These are phyloP conservation scores for Laburnicola sp. DNA, from an alignment of 2,329 filamentous ascomycete species.

Conservation along the genomic window DNA sequence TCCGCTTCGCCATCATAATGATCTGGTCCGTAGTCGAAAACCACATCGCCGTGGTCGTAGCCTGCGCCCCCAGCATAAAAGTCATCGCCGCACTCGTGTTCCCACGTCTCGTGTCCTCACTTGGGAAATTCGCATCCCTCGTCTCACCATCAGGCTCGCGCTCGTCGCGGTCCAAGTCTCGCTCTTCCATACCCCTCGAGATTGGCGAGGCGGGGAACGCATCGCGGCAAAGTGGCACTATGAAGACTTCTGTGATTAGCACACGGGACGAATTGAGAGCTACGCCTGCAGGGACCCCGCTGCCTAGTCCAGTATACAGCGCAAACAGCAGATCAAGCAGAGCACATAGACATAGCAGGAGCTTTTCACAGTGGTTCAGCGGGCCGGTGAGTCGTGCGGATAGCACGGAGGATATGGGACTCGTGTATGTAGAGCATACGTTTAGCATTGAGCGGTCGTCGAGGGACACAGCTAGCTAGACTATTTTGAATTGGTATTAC, in stretches of 20 bases:
- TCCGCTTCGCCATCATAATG: conserved; percentile 32
- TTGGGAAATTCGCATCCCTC: conserved; percentile 22
- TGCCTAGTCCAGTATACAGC: conserved; percentile 12
- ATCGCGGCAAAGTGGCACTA: conserved; percentile 1
- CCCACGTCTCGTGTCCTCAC: conserved; percentile 27
- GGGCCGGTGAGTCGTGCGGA: conserved; percentile 10
- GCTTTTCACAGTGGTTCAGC: conserved; percentile 20
- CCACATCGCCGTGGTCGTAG: conserved; percentile 42
- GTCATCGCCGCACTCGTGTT: conserved; percentile 29
- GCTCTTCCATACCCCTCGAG: conserved; percentile 6
- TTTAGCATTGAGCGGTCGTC: conserved; percentile 3
- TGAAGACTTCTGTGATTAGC: background rate
- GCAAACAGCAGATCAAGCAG: background rate
- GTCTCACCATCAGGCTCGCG: conserved; percentile 6
- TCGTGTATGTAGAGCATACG: conserved; percentile 20
- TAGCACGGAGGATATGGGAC: conserved; percentile 17
- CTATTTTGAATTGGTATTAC: no score
- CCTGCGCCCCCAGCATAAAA: conserved; percentile 42
- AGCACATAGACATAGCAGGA: conserved; percentile 3
- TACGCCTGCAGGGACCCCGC: conserved; percentile 10
- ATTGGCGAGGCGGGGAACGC: conserved; percentile 15
- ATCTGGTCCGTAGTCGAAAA: conserved; percentile 43
- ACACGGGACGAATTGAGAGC: conserved; percentile 9
- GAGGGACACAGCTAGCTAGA: background rate
- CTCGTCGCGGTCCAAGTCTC: conserved; percentile 13